Percentiles rank a stretch among this genome's conserved stretches.
Conservation (phyloP, 805 yeast species). For the Starmerella floricola region DNA sequence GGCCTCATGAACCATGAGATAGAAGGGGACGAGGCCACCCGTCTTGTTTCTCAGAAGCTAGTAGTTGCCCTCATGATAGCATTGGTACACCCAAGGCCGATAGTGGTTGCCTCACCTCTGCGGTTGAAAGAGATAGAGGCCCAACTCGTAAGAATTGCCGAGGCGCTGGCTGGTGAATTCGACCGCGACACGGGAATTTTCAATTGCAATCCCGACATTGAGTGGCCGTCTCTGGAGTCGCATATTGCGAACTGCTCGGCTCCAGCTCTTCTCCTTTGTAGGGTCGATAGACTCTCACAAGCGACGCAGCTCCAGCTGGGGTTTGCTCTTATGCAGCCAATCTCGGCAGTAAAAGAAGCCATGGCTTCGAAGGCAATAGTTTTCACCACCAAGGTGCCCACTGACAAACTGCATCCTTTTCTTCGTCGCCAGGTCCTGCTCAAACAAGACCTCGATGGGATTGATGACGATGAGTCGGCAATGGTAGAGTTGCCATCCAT, state of each 20-base stretch:
- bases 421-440: constrained; percentile 15
- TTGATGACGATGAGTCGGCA: constrained; percentile 4
- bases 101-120: constrained; percentile 3
- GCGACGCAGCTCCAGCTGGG: constrained; percentile 13
- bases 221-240: constrained; percentile 7
- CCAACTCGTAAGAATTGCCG: constrained; percentile 5
- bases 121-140: constrained; percentile 5
- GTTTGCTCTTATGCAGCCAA: constrained; percentile 11
- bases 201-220: constrained; percentile 6
- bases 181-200: not conserved
- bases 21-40: no score
- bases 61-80: constrained; percentile 11
- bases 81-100: constrained; percentile 10
- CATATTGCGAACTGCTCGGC: not conserved
- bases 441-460: constrained; percentile 10
- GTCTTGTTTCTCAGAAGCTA: constrained; percentile 21
- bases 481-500: constrained; percentile 10
- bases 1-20: no score
- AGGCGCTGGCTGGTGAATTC: constrained; percentile 2
- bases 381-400: constrained; percentile 6
- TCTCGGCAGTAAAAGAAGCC: not conserved
- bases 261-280: constrained; percentile 2
- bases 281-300: constrained; percentile 9
- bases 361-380: constrained; percentile 4
- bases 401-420: constrained; percentile 9